Evolutionary conservation across 106 monocot species (phyloP).

Genomic region (Dendrobium huoshanense): DNA sequence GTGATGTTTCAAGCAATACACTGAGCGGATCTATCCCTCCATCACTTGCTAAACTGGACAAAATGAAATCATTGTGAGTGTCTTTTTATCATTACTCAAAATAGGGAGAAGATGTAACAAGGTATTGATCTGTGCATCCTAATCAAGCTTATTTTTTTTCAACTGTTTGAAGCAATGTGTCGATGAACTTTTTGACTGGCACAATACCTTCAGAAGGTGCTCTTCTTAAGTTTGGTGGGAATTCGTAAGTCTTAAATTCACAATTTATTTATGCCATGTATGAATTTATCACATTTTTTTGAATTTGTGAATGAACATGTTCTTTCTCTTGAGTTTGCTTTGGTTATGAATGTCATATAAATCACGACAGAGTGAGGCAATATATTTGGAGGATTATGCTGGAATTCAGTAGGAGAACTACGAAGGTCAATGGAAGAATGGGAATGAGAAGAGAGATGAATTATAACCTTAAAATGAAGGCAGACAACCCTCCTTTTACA

Average conservation of each 20-base stretch:
- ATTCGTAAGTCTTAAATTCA: conserved; percentile 42
- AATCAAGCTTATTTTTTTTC: background rate
- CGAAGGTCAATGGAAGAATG: background rate
- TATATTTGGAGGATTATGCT: background rate
- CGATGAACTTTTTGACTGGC: conserved; percentile 84
- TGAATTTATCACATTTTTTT: background rate
- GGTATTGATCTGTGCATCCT: background rate
- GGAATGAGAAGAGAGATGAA: background rate
- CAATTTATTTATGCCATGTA: background rate
- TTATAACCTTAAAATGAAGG: background rate
- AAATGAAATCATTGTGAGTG: conserved; percentile 80
- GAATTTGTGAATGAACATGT: background rate
- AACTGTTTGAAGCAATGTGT: conserved; percentile 56
- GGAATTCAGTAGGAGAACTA: background rate
- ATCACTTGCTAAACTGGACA: conserved; percentile 66
- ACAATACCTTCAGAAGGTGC: conserved; percentile 61
- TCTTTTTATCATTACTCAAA: conserved; percentile 3
- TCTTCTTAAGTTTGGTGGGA: conserved; percentile 49
- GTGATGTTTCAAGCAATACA: conserved; percentile 93
- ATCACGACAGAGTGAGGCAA: background rate
- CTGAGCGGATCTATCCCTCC: conserved; percentile 80
- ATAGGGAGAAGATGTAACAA: background rate
- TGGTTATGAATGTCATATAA: background rate
- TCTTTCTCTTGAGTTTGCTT: background rate
- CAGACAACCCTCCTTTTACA: too few species aligned